Conservation (phyloP, 2,329 filamentous ascomycete genomes). For the Lasiodiplodia hormozganensis region DNA sequence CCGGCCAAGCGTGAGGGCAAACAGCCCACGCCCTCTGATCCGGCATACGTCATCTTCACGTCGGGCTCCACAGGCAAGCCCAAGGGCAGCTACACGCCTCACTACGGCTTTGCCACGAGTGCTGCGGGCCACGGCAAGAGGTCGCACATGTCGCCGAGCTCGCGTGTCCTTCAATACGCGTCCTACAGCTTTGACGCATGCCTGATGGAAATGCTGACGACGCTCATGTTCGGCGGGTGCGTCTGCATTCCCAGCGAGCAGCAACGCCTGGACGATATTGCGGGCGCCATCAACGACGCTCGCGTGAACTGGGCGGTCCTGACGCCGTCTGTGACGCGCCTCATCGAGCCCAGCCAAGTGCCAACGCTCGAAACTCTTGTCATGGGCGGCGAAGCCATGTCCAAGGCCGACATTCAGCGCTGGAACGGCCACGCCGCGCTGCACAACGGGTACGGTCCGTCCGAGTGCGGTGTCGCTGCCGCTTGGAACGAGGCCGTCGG, state of each 20-base stretch:
- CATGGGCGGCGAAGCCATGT: constrained; percentile 41
- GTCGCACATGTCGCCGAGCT: constrained; percentile 34
- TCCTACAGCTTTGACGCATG: constrained; percentile 41
- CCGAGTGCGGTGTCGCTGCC: constrained; percentile 45
- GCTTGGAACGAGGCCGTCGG: constrained; percentile 31
- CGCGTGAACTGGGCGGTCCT: constrained; percentile 41
- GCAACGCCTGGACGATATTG: constrained; percentile 54
- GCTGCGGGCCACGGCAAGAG: constrained; percentile 39
- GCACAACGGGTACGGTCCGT: constrained; percentile 15
- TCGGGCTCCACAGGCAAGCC: constrained; percentile 98
- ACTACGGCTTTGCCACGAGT: constrained; percentile 67
- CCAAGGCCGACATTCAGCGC: constrained; percentile 25
- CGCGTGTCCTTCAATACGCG: constrained; percentile 38
- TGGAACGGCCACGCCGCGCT: constrained; percentile 41
- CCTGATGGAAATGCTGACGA: constrained; percentile 44
- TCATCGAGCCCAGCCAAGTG: constrained; percentile 48
- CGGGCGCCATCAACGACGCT: constrained; percentile 46
- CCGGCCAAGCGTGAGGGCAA: constrained; percentile 43
- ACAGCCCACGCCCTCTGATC: constrained; percentile 29
- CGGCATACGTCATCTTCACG: constrained; percentile 76
- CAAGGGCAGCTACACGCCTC: constrained; percentile 67
- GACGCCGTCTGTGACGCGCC: constrained; percentile 48
- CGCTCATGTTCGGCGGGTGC: constrained; percentile 48
- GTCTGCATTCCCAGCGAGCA: constrained; percentile 46
- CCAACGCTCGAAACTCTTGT: constrained; percentile 50